Evolutionary conservation across 176 grass and related monocot species (phyloP).

Genomic region (Saccharum officinarum): DNA sequence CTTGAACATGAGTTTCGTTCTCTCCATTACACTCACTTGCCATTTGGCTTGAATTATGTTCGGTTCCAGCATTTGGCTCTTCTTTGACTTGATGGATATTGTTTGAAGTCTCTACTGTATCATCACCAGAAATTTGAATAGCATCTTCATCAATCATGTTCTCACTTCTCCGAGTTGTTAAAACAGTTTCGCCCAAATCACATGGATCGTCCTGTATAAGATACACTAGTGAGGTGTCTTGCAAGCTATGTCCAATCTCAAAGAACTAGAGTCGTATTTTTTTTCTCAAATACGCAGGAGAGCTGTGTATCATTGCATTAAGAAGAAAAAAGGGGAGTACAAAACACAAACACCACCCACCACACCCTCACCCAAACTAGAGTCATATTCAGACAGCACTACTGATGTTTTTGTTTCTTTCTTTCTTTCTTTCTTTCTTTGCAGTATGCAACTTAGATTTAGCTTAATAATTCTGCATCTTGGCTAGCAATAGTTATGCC

Average conservation of each 20-base stretch:
- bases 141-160: constrained; percentile 7
- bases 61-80: constrained; percentile 17
- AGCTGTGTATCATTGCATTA: background rate
- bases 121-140: constrained; percentile 23
- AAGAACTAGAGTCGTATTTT: constrained; percentile 7
- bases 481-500: background rate
- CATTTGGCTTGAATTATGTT: constrained; percentile 31
- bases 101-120: constrained; percentile 27
- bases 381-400: background rate
- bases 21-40: constrained; percentile 7
- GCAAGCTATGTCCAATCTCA: constrained; percentile 13
- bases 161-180: constrained; percentile 7
- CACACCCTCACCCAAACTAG: no score
- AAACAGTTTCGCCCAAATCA: constrained; percentile 29
- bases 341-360: background rate
- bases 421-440: constrained; percentile 4
- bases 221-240: constrained; percentile 17
- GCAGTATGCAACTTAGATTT: constrained; percentile 13
- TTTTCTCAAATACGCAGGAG: background rate
- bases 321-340: background rate
- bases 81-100: constrained; percentile 35
- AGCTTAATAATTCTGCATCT: background rate
- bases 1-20: constrained; percentile 8
- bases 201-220: constrained; percentile 40
- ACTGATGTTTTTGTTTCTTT: background rate